These are phyloP conservation scores for Hypoxylon rubiginosum DNA, from an alignment of 2,329 filamentous ascomycete genomes.

Conservation along the genomic window DNA sequence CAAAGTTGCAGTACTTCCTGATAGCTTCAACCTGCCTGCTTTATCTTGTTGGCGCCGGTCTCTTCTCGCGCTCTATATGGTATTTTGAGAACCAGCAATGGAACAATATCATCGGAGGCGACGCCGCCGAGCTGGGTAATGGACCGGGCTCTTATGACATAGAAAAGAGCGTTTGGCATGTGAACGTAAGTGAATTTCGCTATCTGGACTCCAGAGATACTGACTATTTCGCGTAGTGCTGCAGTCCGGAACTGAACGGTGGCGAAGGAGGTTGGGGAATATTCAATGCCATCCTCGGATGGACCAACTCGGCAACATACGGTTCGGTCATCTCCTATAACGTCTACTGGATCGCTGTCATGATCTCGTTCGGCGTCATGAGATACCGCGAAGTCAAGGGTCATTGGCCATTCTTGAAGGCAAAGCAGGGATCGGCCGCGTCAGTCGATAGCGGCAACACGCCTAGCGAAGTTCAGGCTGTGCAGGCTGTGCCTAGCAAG, in stretches of 20 bases:
- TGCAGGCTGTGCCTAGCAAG: constrained; percentile 10
- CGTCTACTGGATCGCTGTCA: constrained; percentile 84
- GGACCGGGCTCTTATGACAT: constrained; percentile 87
- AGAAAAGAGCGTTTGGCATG: constrained; percentile 82
- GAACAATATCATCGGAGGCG: constrained; percentile 73
- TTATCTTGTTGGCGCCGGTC: constrained; percentile 85
- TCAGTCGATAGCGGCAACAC: constrained; percentile 9
- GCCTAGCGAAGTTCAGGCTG: constrained; percentile 17
- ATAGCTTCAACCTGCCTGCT: constrained; percentile 84
- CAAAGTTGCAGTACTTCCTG: constrained; percentile 81
- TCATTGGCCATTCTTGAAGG: constrained; percentile 59
- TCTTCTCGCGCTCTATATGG: constrained; percentile 85
- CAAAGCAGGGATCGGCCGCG: constrained; percentile 30
- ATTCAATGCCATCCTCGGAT: constrained; percentile 88
- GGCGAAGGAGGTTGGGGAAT: constrained; percentile 83
- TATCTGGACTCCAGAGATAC: constrained; percentile 14
- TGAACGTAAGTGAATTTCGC: constrained; percentile 70
- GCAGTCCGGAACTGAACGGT: constrained; percentile 78
- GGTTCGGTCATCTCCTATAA: constrained; percentile 91
- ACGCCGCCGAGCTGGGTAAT: constrained; percentile 62
- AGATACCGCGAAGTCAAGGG: constrained; percentile 74
- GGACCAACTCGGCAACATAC: constrained; percentile 90
- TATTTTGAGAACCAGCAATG: constrained; percentile 78
- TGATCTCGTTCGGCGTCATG: constrained; percentile 73
- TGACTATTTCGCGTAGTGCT: constrained; percentile 71